Percentiles rank a stretch among this genome's conserved stretches.
phyloP scores from a whole-genome alignment of 2,329 filamentous ascomycete genomes.

The Fusarium fujikuroi region DNA sequence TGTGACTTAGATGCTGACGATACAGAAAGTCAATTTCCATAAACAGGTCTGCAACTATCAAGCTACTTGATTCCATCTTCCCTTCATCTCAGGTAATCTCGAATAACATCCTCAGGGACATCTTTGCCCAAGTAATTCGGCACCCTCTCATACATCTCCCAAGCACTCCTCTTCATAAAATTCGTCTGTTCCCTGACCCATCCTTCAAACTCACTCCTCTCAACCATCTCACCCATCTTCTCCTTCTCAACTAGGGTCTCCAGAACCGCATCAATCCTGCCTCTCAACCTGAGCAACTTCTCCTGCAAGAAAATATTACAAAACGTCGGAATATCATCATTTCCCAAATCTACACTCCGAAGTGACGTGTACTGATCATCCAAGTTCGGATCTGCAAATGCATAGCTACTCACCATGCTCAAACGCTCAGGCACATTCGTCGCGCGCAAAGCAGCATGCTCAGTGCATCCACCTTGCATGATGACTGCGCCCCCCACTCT shows the following conservation, averaged over 20 bases:
- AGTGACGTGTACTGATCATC: conserved; percentile 5
- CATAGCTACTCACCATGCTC: conserved; percentile 2
- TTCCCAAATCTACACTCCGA: neutral
- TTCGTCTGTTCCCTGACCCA: neutral
- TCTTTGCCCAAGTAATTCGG: neutral
- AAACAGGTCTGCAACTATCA: rapidly evolving
- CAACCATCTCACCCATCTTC: neutral
- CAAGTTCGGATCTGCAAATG: neutral
- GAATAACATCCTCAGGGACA: neutral
- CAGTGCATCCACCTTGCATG: conserved; percentile 1
- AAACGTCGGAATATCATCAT: neutral
- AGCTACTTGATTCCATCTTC: neutral
- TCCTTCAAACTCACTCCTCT: neutral
- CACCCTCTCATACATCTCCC: conserved; percentile 3
- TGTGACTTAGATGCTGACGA: rapidly evolving
- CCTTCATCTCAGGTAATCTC: neutral
- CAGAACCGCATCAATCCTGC: neutral
- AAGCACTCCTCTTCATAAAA: neutral
- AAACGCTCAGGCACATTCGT: neutral
- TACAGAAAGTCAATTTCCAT: rapidly evolving
- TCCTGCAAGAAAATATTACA: neutral
- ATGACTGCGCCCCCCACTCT: neutral
- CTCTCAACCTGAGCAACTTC: neutral
- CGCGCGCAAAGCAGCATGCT: neutral
- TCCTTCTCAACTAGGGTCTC: neutral